Evolutionary conservation across 1,284 basidiomycete genomes (phyloP).

Genomic region (Ustilago xerochloae): DNA sequence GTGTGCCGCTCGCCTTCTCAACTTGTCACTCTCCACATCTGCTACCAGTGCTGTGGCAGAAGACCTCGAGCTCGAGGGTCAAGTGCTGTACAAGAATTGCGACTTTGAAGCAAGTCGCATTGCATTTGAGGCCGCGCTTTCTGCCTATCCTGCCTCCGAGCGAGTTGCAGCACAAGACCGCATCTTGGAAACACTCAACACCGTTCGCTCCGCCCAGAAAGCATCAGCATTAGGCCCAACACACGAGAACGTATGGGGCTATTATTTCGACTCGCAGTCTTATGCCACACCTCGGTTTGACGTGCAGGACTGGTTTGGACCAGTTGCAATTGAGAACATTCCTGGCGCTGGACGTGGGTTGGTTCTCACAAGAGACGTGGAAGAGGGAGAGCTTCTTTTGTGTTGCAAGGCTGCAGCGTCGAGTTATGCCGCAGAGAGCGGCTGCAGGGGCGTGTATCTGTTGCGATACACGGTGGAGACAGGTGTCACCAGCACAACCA

Average conservation of each 20-base stretch:
- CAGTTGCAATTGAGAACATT: constrained; percentile 56
- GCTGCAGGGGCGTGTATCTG: constrained; percentile 50
- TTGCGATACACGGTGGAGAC: constrained; percentile 55
- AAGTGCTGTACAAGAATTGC: constrained; percentile 33
- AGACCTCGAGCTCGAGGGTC: constrained; percentile 46
- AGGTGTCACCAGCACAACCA: constrained; percentile 65
- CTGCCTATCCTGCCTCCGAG: constrained; percentile 17
- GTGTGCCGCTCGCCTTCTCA: constrained; percentile 31
- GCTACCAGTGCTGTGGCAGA: constrained; percentile 7
- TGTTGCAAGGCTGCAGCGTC: constrained; percentile 58
- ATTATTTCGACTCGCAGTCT: constrained; percentile 54
- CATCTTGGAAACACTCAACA: constrained; percentile 32
- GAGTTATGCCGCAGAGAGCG: constrained; percentile 55
- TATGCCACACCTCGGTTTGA: constrained; percentile 54
- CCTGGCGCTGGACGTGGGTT: constrained; percentile 62
- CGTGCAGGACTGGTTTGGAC: constrained; percentile 56
- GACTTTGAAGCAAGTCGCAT: constrained; percentile 25
- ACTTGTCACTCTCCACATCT: constrained; percentile 11
- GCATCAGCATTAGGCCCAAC: constrained; percentile 40
- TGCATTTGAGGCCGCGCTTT: constrained; percentile 35
- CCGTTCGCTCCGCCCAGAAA: constrained; percentile 32
- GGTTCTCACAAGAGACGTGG: constrained; percentile 57
- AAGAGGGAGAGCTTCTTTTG: constrained; percentile 60
- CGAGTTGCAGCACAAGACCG: constrained; percentile 26
- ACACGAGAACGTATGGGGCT: constrained; percentile 45